phyloP scores from a whole-genome alignment of 2,329 filamentous ascomycete species.

The Sporothrix sp. region DNA sequence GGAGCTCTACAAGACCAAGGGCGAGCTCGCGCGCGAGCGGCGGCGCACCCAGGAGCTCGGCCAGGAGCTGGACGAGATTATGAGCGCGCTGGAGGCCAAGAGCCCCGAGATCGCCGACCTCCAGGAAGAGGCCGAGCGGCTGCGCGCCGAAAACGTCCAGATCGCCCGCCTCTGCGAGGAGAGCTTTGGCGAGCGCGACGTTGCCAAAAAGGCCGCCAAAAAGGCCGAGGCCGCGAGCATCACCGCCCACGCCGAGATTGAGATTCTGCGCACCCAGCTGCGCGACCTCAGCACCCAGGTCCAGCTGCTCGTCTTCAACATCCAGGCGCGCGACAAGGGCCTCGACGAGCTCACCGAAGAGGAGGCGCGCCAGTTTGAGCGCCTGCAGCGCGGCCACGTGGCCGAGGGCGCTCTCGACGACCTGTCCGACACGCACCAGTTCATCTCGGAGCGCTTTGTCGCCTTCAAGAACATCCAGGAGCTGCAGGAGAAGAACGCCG shows the following conservation, averaged over 20 bases:
- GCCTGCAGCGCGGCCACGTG: conserved; percentile 66
- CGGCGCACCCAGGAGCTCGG: conserved; percentile 65
- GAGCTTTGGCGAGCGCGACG: conserved; percentile 69
- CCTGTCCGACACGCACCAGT: conserved; percentile 73
- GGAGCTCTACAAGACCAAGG: conserved; percentile 58
- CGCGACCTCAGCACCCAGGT: conserved; percentile 85
- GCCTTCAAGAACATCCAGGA: conserved; percentile 79
- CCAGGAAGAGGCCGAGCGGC: conserved; percentile 66
- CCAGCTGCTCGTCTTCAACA: conserved; percentile 80
- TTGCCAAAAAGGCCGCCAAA: conserved; percentile 65
- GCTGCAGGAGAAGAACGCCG: conserved; percentile 78
- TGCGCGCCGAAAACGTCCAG: conserved; percentile 71
- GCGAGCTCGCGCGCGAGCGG: conserved; percentile 63
- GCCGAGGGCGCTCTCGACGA: conserved; percentile 61
- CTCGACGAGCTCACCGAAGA: conserved; percentile 59
- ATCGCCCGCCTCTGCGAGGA: conserved; percentile 79
- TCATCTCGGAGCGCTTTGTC: conserved; percentile 84
- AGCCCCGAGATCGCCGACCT: conserved; percentile 83
- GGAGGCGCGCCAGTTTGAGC: conserved; percentile 66
- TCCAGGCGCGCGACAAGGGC: conserved; percentile 73
- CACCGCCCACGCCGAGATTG: conserved; percentile 55
- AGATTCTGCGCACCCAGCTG: conserved; percentile 75
- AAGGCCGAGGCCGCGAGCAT: conserved; percentile 67
- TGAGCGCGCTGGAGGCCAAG: conserved; percentile 74
- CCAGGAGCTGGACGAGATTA: conserved; percentile 73